A percentile compares a stretch with the other conserved stretches of the same genome.
Evolutionary conservation across 352 stramenopile species (phyloP).

Genomic region (Globisporangium okanoganense): DNA sequence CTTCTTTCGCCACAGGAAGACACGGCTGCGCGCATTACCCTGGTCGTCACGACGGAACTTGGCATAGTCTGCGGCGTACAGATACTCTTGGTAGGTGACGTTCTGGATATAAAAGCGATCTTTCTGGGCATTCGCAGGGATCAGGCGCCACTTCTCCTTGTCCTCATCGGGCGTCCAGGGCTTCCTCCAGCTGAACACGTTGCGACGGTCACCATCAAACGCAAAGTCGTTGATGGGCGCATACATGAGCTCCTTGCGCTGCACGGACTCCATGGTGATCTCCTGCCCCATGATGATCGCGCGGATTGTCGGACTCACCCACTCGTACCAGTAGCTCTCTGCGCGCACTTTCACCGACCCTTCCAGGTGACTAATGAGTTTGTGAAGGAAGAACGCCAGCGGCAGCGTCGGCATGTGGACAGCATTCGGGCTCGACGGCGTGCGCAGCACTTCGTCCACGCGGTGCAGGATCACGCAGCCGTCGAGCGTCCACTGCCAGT

Average conservation of each 20-base stretch:
- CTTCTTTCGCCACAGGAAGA: constrained; percentile 59
- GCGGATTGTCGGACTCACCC: constrained; percentile 49
- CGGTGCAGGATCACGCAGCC: constrained; percentile 61
- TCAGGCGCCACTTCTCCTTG: constrained; percentile 58
- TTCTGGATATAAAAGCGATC: constrained; percentile 70
- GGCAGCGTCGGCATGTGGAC: constrained; percentile 53
- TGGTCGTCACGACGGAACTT: constrained; percentile 56
- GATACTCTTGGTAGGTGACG: constrained; percentile 47
- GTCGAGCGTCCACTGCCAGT: constrained; percentile 69
- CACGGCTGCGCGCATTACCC: constrained; percentile 47
- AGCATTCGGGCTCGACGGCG: constrained; percentile 23
- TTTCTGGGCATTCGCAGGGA: constrained; percentile 47
- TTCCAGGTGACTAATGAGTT: constrained; percentile 62
- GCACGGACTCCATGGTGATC: constrained; percentile 34
- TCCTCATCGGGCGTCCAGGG: constrained; percentile 22
- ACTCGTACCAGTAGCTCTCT: constrained; percentile 65
- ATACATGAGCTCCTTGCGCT: constrained; percentile 40
- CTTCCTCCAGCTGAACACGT: constrained; percentile 43
- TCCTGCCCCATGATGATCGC: constrained; percentile 43
- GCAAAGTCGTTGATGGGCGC: constrained; percentile 35
- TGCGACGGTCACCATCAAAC: constrained; percentile 45
- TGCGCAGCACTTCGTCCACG: constrained; percentile 42
- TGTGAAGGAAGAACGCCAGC: constrained; percentile 65
- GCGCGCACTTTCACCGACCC: constrained; percentile 44
- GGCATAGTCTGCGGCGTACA: constrained; percentile 66